Conservation (phyloP, 192 early-diverging fungal species). For the Bifiguratus adelaidae region DNA sequence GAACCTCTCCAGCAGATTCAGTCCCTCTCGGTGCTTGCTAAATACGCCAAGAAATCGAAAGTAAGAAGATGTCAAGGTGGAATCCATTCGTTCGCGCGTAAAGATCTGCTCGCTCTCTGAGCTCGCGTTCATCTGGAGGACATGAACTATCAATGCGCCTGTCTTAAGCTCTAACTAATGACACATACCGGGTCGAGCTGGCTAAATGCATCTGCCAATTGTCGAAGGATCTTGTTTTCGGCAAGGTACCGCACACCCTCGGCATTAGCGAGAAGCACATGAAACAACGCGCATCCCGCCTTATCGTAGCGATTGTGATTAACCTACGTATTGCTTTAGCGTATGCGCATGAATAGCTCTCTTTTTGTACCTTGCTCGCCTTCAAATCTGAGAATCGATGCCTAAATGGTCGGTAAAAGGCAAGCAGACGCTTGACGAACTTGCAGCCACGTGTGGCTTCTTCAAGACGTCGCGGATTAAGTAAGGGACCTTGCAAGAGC, state of each 20-base stretch:
- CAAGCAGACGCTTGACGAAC: constrained; percentile 57
- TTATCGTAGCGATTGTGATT: constrained; percentile 33
- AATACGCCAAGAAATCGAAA: constrained; percentile 65
- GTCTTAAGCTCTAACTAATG: neutral
- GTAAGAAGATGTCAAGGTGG: constrained; percentile 61
- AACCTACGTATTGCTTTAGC: neutral
- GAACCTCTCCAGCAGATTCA: constrained; percentile 57
- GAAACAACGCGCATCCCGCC: constrained; percentile 60
- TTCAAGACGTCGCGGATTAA: constrained; percentile 61
- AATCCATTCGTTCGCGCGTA: constrained; percentile 62
- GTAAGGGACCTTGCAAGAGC: constrained; percentile 66
- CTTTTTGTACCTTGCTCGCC: constrained; percentile 38
- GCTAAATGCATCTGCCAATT: constrained; percentile 63
- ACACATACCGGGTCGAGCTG: constrained; percentile 61
- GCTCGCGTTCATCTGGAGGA: constrained; percentile 24
- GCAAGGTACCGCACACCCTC: constrained; percentile 61
- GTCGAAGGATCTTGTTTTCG: constrained; percentile 56
- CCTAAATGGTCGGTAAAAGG: constrained; percentile 63
- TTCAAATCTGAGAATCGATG: constrained; percentile 61
- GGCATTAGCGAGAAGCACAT: constrained; percentile 39
- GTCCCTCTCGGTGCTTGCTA: constrained; percentile 50
- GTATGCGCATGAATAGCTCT: neutral
- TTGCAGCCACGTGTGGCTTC: constrained; percentile 62
- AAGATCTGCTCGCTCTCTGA: constrained; percentile 52
- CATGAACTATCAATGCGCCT: neutral